Percentiles rank a stretch among this genome's conserved stretches.
These are phyloP conservation scores for Mycena belliarum DNA, from an alignment of 768 basidiomycete genomes.

Conservation along the genomic window DNA sequence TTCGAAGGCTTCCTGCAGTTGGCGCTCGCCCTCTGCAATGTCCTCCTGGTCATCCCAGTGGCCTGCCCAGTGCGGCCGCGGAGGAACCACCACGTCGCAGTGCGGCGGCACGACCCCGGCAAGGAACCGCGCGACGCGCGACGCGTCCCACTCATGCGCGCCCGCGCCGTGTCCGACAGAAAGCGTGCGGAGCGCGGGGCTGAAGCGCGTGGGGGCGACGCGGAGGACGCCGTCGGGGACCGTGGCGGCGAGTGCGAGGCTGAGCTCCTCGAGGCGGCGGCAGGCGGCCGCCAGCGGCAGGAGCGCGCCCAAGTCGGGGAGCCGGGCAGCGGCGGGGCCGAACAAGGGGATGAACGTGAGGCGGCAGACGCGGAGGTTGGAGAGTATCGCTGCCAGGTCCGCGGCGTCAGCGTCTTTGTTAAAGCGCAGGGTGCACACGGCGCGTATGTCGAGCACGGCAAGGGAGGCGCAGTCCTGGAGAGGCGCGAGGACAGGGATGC, in stretches of 20 bases:
- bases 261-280: slow-evolving; percentile 1
- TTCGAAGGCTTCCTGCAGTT: neutral
- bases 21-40: neutral
- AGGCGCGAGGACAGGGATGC: neutral
- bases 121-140: neutral
- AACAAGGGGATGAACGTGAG: neutral
- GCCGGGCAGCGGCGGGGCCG: neutral
- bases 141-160: neutral
- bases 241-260: neutral
- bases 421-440: neutral
- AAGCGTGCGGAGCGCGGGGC: neutral
- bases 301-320: neutral
- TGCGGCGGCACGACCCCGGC: neutral
- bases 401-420: neutral
- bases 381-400: neutral
- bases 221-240: neutral
- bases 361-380: neutral
- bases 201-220: neutral
- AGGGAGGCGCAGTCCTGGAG: neutral
- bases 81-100: neutral
- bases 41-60: neutral
- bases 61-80: neutral
- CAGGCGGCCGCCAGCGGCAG: neutral
- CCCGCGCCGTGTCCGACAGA: neutral
- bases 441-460: slow-evolving; percentile 2